These are phyloP conservation scores for Sclerotinia trifoliorum DNA, from an alignment of 2,329 filamentous ascomycete genomes.

Conservation along the genomic window DNA sequence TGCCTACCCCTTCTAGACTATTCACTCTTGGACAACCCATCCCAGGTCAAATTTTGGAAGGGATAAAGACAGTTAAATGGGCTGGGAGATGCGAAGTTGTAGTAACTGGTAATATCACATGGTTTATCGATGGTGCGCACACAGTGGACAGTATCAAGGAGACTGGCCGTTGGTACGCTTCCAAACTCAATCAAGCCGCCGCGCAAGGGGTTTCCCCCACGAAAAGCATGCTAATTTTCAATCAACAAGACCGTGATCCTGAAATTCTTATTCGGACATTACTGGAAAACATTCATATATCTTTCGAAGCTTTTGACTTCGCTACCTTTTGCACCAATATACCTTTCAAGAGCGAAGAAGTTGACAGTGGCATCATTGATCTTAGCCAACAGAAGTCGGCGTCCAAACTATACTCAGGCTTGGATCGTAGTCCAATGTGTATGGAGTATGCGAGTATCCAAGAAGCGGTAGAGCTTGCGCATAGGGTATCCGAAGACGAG, in stretches of 20 bases:
- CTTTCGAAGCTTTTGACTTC: slow-evolving; percentile 58
- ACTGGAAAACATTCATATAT: slow-evolving; percentile 16
- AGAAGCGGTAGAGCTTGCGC: slow-evolving; percentile 58
- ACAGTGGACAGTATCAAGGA: slow-evolving; percentile 84
- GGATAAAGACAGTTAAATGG: slow-evolving; percentile 71
- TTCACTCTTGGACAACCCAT: slow-evolving; percentile 40
- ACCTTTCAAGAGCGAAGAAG: slow-evolving; percentile 50
- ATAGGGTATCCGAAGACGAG: slow-evolving; percentile 41
- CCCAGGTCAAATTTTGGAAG: slow-evolving; percentile 63
- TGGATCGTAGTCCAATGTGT: slow-evolving; percentile 49
- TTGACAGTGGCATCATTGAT: slow-evolving; percentile 43
- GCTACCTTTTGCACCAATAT: slow-evolving; percentile 80
- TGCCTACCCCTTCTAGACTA: slow-evolving; percentile 7
- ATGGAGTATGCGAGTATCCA: slow-evolving; percentile 66
- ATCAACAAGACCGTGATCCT: slow-evolving; percentile 85
- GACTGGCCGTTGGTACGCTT: slow-evolving; percentile 76
- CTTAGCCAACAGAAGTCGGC: slow-evolving; percentile 67
- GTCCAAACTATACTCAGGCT: slow-evolving; percentile 57
- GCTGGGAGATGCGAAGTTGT: slow-evolving; percentile 73
- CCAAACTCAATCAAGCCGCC: slow-evolving; percentile 38
- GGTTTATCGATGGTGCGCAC: slow-evolving; percentile 94
- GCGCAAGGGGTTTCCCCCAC: slow-evolving; percentile 20
- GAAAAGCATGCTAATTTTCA: slow-evolving; percentile 69
- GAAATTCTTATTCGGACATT: slow-evolving; percentile 47
- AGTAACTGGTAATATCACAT: slow-evolving; percentile 59